Evolutionary conservation across 805 yeast genomes (phyloP).

Genomic region (Hanseniaspora jakobsenii): DNA sequence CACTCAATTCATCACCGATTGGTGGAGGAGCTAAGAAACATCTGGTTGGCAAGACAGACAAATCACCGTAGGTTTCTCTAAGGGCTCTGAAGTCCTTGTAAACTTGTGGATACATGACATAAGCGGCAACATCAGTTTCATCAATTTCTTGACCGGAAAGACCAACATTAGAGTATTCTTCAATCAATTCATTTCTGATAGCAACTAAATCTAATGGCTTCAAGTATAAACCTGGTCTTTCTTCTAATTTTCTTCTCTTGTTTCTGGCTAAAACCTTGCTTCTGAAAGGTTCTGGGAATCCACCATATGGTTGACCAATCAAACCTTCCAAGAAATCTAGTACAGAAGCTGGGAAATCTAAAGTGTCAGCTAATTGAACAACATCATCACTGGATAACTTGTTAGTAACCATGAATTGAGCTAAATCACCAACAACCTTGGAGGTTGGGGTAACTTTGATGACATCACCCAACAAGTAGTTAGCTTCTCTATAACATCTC

Average conservation of each 20-base stretch:
- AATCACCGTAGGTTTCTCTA: conserved; percentile 73
- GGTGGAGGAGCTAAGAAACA: conserved; percentile 79
- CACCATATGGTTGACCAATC: conserved; percentile 99
- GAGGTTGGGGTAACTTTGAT: conserved; percentile 99
- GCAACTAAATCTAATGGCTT: conserved; percentile 68
- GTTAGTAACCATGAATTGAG: conserved; percentile 98
- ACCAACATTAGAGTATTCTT: conserved; percentile 49
- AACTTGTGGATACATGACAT: conserved; percentile 96
- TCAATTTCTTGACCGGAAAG: conserved; percentile 35
- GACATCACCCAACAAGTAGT: conserved; percentile 81
- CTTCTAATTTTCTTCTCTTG: conserved; percentile 68
- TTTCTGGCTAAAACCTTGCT: conserved; percentile 80
- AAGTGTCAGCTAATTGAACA: conserved; percentile 67
- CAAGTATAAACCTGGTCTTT: conserved; percentile 85
- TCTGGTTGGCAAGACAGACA: conserved; percentile 87
- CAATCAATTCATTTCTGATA: conserved; percentile 58
- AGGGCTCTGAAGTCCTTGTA: conserved; percentile 73
- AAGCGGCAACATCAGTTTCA: conserved; percentile 87
- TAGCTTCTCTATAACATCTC: conserved; percentile 85
- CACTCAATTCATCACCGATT: conserved; percentile 76
- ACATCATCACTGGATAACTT: conserved; percentile 80
- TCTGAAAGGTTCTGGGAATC: conserved; percentile 98
- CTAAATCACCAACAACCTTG: conserved; percentile 98
- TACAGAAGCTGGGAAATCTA: conserved; percentile 98
- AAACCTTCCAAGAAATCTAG: conserved; percentile 97